phyloP scores from a whole-genome alignment of 2,329 filamentous ascomycete species.

The Thermomyces lanuginosus region DNA sequence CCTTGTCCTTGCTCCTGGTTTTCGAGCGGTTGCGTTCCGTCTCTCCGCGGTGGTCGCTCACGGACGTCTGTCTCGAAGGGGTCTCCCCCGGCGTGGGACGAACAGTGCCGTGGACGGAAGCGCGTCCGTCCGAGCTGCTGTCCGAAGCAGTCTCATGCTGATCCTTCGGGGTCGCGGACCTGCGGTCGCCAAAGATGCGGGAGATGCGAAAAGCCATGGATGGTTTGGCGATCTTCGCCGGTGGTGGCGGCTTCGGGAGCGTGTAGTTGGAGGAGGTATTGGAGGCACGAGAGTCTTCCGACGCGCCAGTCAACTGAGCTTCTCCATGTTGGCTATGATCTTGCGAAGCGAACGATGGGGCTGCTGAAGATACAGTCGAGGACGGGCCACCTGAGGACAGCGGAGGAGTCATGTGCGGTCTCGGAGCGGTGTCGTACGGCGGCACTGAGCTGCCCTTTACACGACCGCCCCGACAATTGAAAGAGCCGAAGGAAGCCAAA shows the following conservation, averaged over 20 bases:
- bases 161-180: constrained; percentile 15
- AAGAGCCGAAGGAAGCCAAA: too few species aligned
- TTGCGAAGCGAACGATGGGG: constrained; percentile 27
- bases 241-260: constrained; percentile 15
- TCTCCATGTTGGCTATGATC: constrained; percentile 23
- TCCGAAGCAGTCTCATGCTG: constrained; percentile 20
- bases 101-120: constrained; percentile 15
- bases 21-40: constrained; percentile 14
- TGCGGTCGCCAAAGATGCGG: constrained; percentile 32
- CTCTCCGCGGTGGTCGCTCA: constrained; percentile 11
- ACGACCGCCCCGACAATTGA: too few species aligned
- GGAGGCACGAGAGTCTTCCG: constrained; percentile 28
- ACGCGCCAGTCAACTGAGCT: constrained; percentile 26
- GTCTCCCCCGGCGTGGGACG: constrained; percentile 15
- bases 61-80: constrained; percentile 20
- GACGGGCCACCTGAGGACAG: constrained; percentile 15
- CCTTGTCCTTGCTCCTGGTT: constrained; percentile 21
- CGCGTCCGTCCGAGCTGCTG: constrained; percentile 22
- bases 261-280: constrained; percentile 18
- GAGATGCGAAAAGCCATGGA: constrained; percentile 31
- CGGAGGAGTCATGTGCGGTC: constrained; percentile 11
- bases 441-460: too few species aligned
- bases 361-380: constrained; percentile 28
- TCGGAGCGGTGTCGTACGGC: constrained; percentile 3
- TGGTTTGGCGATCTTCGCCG: constrained; percentile 20